Conservation (phyloP, 176 grass and related monocot genomes). For the Eragrostis curvula region DNA sequence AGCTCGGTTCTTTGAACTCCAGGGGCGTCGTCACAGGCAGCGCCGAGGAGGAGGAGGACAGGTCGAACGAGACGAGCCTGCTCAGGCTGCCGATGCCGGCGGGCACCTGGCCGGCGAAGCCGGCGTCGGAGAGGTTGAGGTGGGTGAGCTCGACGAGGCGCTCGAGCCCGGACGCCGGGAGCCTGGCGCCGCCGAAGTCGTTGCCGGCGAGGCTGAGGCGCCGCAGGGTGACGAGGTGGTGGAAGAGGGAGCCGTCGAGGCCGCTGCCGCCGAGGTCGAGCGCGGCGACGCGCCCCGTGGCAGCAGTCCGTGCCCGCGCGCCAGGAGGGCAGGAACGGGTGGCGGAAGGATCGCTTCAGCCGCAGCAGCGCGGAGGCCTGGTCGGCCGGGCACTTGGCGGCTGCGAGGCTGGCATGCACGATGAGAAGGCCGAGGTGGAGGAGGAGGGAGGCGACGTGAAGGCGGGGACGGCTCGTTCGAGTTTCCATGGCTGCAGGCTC, state of each 20-base stretch:
- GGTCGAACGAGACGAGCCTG: constrained; percentile 51
- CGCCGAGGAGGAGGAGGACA: constrained; percentile 34
- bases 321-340: constrained; percentile 34
- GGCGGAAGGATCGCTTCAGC: constrained; percentile 29
- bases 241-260: constrained; percentile 13
- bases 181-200: constrained; percentile 29
- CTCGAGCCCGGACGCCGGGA: constrained; percentile 47
- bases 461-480: not conserved
- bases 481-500: not conserved
- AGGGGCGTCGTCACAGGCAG: not conserved
- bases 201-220: constrained; percentile 45
- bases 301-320: constrained; percentile 44
- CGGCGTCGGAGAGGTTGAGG: constrained; percentile 60
- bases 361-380: constrained; percentile 43
- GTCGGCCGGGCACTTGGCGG: constrained; percentile 36
- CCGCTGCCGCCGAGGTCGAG: constrained; percentile 35
- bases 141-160: constrained; percentile 44
- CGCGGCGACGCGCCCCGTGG: constrained; percentile 4
- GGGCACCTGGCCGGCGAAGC: constrained; percentile 50
- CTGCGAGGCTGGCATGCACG: constrained; percentile 21
- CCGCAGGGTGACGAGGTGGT: constrained; percentile 12
- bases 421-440: constrained; percentile 33
- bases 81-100: constrained; percentile 36
- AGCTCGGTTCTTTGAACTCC: constrained; percentile 17
- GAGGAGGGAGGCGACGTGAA: not conserved